Evolutionary conservation across 1,284 basidiomycete species (phyloP), one percentile per base, ranked within the genome.

Genomic region (Papiliotrema flavescens): DNA sequence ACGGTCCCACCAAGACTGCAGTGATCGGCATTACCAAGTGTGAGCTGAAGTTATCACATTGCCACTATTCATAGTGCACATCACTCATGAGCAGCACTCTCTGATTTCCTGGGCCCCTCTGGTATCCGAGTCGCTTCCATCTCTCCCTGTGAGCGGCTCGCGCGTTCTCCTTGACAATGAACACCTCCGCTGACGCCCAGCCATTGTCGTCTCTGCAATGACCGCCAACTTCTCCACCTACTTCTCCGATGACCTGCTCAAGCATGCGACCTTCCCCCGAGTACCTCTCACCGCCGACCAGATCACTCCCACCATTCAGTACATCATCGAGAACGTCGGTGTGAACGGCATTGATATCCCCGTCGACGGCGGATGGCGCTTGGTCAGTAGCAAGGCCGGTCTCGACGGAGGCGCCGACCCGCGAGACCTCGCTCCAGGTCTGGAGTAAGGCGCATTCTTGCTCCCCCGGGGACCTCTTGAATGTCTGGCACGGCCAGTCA

Each of bases 1-100:
- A 74, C 43, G 69, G 69, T 1, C 72, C 72, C 1, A 69, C 67
- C 17, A 74, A 74, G 57, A 67, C 65, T 5, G 71, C 71, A 15
- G 67, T 70, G 2, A 49, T 71, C 19, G 70, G 69, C 40, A 70
- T 72, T 57, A 72, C 71, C 17, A 61, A 67, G 43, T 63, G 63
- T 65, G 44, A 49, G 61, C 49, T 3, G 8, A 2, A 17, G 24
- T 32, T 13, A 24, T 5, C 26, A 14, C 36, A 8, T 13, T 36
- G 8, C 41, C 36, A 3, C 23, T 39, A 28, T 4, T 2, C 11
- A 23, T 9, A 20, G 35, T 19, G 4, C 17, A 35, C 15, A 2
- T 9, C 22, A 44, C 48, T 54, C 11, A 57, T 47, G 17, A 40
- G 19, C 41, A 60, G 64, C 66, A 14, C 53, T 69, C 47, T 61